phyloP scores from a whole-genome alignment of 2,329 filamentous ascomycete genomes.

The Talaromyces amestolkiae region DNA sequence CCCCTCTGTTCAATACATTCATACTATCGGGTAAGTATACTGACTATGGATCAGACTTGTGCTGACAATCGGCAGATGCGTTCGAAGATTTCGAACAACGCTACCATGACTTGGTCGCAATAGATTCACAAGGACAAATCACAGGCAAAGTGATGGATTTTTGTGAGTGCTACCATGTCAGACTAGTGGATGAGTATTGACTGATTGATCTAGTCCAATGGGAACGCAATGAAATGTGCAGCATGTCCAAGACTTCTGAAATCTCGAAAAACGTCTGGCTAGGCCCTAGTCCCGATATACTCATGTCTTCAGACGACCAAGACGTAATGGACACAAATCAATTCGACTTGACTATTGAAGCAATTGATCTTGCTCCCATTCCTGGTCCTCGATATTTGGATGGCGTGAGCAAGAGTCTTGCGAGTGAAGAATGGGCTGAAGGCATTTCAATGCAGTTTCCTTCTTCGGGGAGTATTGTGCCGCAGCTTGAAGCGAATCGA shows the following conservation, averaged over 20 bases:
- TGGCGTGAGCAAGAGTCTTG: conserved; percentile 58
- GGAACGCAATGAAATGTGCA: conserved; percentile 88
- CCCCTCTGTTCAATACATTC: conserved; percentile 81
- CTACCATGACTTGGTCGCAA: conserved; percentile 68
- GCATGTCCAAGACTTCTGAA: conserved; percentile 85
- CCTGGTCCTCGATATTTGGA: conserved; percentile 66
- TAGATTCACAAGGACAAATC: conserved; percentile 67
- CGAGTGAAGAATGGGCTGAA: conserved; percentile 41
- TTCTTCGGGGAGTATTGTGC: conserved; percentile 87
- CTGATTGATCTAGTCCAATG: conserved; percentile 59
- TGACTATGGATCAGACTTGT: too few species aligned
- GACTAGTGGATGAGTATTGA: background rate
- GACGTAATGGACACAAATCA: conserved; percentile 50
- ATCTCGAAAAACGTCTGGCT: conserved; percentile 88
- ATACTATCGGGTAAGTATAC: conserved; percentile 57
- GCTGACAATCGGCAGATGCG: conserved; percentile 47
- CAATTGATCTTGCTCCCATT: conserved; percentile 77
- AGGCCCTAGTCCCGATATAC: conserved; percentile 76
- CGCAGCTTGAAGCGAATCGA: conserved; percentile 75
- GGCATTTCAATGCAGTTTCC: conserved; percentile 70
- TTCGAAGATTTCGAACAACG: conserved; percentile 71
- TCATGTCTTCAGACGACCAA: conserved; percentile 43
- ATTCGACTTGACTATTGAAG: conserved; percentile 84
- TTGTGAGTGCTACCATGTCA: conserved; percentile 46
- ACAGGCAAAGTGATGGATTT: conserved; percentile 84